Evolutionary conservation across 768 basidiomycete genomes (phyloP).

Genomic region (Boletus reticuloceps): DNA sequence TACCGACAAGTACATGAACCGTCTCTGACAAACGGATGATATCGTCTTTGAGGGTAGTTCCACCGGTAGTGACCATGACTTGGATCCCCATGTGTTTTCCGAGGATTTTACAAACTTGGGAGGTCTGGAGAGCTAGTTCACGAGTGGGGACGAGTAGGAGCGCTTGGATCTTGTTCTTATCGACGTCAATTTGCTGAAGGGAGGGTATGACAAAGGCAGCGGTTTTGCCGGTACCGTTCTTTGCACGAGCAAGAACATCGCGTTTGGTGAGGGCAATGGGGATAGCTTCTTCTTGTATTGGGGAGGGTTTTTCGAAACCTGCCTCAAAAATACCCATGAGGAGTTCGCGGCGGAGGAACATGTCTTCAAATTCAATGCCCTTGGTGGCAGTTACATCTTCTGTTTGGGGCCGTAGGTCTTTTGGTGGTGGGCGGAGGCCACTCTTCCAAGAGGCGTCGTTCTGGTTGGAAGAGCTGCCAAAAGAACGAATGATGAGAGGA

Average conservation of each 20-base stretch:
- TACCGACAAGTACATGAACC: constrained; percentile 96
- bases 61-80: constrained; percentile 99
- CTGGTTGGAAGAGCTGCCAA: constrained; percentile 27
- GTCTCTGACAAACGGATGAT: constrained; percentile 86
- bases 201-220: constrained; percentile 98
- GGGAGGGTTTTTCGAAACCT: constrained; percentile 94
- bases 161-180: constrained; percentile 88
- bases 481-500: constrained; percentile 1
- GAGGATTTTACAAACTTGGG: constrained; percentile 97
- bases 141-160: constrained; percentile 97
- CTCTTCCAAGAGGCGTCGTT: constrained; percentile 60
- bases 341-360: constrained; percentile 88
- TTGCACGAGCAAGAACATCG: constrained; percentile 92
- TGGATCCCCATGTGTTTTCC: constrained; percentile 94
- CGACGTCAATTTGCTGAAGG: constrained; percentile 86
- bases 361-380: constrained; percentile 95
- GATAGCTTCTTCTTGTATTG: constrained; percentile 99
- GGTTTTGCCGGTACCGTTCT: constrained; percentile 97
- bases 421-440: constrained; percentile 80
- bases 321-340: constrained; percentile 99
- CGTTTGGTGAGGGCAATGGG: constrained; percentile 91
- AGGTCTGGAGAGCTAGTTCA: constrained; percentile 95
- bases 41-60: constrained; percentile 97
- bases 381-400: constrained; percentile 95
- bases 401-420: constrained; percentile 92